Conservation (phyloP, 345 rosid genomes). For the Gossypium sturtianum region DNA sequence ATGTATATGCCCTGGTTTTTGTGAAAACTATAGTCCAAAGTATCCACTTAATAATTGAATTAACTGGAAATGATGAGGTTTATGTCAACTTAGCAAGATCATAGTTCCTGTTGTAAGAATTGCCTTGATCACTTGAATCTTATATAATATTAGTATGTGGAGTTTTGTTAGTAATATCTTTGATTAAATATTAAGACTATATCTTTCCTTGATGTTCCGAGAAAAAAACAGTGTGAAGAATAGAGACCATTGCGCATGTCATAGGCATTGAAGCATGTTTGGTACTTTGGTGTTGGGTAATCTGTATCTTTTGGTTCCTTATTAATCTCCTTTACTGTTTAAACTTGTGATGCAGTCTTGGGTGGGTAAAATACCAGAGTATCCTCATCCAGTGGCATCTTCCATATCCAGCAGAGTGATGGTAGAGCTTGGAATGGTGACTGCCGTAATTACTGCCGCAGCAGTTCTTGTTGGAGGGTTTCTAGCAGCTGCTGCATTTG, state of each 20-base stretch:
- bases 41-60: background rate
- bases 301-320: background rate
- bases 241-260: background rate
- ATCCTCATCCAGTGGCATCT: conserved; percentile 81
- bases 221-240: background rate
- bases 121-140: conserved; percentile 1
- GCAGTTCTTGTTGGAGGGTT: conserved; percentile 85
- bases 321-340: conserved; percentile 8
- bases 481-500: conserved; percentile 82
- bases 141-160: background rate
- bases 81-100: background rate
- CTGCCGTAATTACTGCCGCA: conserved; percentile 80
- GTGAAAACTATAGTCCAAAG: background rate
- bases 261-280: background rate
- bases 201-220: background rate
- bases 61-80: conserved; percentile 1
- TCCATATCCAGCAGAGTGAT: conserved; percentile 92
- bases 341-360: conserved; percentile 50
- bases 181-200: background rate
- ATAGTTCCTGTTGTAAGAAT: background rate
- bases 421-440: conserved; percentile 91
- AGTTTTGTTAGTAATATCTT: background rate
- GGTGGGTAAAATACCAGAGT: conserved; percentile 68
- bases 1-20: background rate
- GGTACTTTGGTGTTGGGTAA: background rate